Base-by-base conservation (phyloP, 2,329 filamentous ascomycete genomes). In the Monosporascus sp. region DNA sequence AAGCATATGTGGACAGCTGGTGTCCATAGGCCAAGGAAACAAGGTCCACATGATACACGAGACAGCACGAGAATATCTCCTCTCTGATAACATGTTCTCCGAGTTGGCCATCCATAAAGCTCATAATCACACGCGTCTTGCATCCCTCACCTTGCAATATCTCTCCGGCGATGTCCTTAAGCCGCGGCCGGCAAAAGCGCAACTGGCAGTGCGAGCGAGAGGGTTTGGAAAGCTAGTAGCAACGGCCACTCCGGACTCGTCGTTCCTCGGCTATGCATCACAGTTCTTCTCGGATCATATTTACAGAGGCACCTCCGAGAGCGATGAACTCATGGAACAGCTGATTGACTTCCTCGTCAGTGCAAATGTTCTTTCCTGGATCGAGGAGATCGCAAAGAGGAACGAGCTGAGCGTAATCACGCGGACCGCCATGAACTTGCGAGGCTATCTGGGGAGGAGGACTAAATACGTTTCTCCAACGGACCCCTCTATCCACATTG, bases 261-360 rank as follows among this genome's bases (percentile, higher is more conserved):
- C 55, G n/a, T 51, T 63, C 46, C 49, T 62, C 7, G 55, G 61
- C 27, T 68, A 68, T 24, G 60, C 65, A n/a, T 53, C 47, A 6
- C 51, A 40, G 16, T 62, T 59, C 49, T 65, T 65, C 47, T 61
- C 64, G 19, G 60, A 65, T 4, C 64, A 68, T 51, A 26, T 67
- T 0, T 62, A 52, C 37, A 55, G 52, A 31, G 54, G 54, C 20
- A 60, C 56, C 16, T 56, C 61, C 3, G 41, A 56, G 16, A 55
- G 62, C 24, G 49, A 60, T 43, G 46, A 41, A 2, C 47, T 64
- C 16, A 63, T 84, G 80, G 58, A 87, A 79, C 37, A 87, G 68
- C 55, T 85, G 75, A 17, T 85, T 71, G 8, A 81, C 78, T 70
- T 89, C 79, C 61, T 26, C 6, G 24, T 87, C 76, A 20, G 86